Percentiles rank a stretch among this genome's conserved stretches.
phyloP scores from a whole-genome alignment of 257 asterid species.

The Cinchona pubescens region DNA sequence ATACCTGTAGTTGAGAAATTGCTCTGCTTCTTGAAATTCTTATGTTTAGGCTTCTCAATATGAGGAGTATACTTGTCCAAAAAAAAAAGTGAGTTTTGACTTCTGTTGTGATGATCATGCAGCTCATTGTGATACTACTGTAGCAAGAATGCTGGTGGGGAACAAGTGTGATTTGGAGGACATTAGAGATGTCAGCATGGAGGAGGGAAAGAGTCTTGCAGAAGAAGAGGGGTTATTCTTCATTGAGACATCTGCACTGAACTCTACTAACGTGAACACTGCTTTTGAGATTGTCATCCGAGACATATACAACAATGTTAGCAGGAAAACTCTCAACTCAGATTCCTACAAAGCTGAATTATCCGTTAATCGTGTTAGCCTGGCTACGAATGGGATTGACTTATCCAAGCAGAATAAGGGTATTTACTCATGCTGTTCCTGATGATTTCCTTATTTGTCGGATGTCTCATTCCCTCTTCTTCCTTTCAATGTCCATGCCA shows the following conservation, averaged over 20 bases:
- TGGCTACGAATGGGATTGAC: conserved; percentile 41
- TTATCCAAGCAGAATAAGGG: conserved; percentile 49
- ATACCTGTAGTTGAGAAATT: not conserved
- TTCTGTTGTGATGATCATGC: conserved; percentile 21
- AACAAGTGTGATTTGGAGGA: conserved; percentile 68
- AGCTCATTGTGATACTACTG: conserved; percentile 67
- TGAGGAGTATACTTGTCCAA: too few species aligned
- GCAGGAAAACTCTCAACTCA: conserved; percentile 57
- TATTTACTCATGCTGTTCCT: conserved; percentile 52
- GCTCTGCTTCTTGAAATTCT: not conserved
- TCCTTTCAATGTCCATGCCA: not conserved
- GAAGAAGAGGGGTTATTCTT: conserved; percentile 64
- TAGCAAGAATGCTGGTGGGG: conserved; percentile 66
- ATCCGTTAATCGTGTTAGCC: conserved; percentile 52
- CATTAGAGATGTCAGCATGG: conserved; percentile 64
- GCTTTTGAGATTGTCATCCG: conserved; percentile 68
- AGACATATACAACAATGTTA: conserved; percentile 58
- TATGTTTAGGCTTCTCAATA: not conserved
- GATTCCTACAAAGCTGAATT: conserved; percentile 66
- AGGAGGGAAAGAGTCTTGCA: conserved; percentile 58
- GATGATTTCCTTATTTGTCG: conserved; percentile 25
- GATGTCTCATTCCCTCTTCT: conserved; percentile 1
- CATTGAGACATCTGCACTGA: conserved; percentile 71
- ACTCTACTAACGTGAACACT: conserved; percentile 54
- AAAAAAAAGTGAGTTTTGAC: not conserved